These are phyloP conservation scores for Sugiyamaella floridensis DNA, from an alignment of 805 yeast species.

Conservation along the genomic window DNA sequence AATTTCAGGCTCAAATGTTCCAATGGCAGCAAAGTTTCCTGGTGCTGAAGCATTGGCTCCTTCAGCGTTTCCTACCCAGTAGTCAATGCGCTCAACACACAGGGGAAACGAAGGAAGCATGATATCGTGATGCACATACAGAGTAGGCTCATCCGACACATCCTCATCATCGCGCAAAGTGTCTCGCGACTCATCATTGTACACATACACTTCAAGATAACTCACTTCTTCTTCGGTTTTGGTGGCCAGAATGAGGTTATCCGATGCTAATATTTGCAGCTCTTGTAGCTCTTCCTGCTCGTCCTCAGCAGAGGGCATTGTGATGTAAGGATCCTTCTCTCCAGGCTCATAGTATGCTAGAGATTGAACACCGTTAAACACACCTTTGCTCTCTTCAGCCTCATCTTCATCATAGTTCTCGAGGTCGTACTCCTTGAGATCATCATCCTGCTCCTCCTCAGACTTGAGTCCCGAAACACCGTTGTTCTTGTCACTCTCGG, in stretches of 20 bases:
- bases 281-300: constrained; percentile 81
- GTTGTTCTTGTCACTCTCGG: constrained; percentile 25
- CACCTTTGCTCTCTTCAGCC: constrained; percentile 49
- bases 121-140: constrained; percentile 92
- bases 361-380: constrained; percentile 39
- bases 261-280: constrained; percentile 80
- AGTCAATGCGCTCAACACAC: constrained; percentile 92
- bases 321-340: constrained; percentile 53
- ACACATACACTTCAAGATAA: constrained; percentile 84
- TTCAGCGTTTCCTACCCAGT: constrained; percentile 42
- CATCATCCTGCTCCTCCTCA: constrained; percentile 50
- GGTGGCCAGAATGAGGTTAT: constrained; percentile 81
- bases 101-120: constrained; percentile 97
- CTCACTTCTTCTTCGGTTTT: constrained; percentile 96
- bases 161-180: constrained; percentile 61
- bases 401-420: constrained; percentile 59
- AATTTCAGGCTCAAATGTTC: constrained; percentile 95
- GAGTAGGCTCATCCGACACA: constrained; percentile 49
- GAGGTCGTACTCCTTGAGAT: constrained; percentile 78
- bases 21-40: constrained; percentile 93
- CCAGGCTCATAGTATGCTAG: constrained; percentile 36
- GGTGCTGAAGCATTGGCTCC: constrained; percentile 37
- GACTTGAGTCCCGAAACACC: constrained; percentile 16
- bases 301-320: constrained; percentile 47
- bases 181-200: constrained; percentile 88